A percentile compares a stretch with the other conserved stretches of the same genome.
phyloP scores from a whole-genome alignment of 176 grass and related monocot genomes.

The Calamus simplicifolius region DNA sequence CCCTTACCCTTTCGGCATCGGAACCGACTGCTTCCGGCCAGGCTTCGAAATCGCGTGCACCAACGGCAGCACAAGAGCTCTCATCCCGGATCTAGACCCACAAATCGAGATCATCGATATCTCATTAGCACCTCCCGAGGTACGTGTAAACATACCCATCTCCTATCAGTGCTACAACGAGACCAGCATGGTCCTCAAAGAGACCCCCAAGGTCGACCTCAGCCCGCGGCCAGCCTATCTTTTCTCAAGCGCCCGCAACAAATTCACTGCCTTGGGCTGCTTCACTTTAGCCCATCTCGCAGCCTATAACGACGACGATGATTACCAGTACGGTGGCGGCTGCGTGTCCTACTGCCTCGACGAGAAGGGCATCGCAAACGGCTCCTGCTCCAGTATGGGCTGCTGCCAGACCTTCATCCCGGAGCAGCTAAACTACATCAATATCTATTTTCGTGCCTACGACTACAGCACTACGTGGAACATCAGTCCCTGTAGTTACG shows the following conservation, averaged over 20 bases:
- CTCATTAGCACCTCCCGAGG: constrained; percentile 14
- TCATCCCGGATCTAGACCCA: neutral
- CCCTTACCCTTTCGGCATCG: constrained; percentile 56
- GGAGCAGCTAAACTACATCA: neutral
- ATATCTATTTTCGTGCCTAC: neutral
- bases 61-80: constrained; percentile 16
- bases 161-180: constrained; percentile 23
- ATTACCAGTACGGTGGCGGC: constrained; percentile 13
- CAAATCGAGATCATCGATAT: constrained; percentile 13
- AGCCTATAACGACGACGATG: rapidly evolving
- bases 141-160: neutral
- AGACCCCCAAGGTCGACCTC: neutral
- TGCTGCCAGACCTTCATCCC: constrained; percentile 46
- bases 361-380: neutral
- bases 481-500: constrained; percentile 26
- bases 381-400: constrained; percentile 29
- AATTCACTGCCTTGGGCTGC: constrained; percentile 25
- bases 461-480: neutral
- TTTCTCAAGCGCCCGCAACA: constrained; percentile 26
- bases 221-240: neutral
- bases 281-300: constrained; percentile 29
- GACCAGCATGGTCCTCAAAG: neutral
- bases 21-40: constrained; percentile 23
- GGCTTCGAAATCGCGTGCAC: constrained; percentile 29
- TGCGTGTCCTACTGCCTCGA: constrained; percentile 44